phyloP scores from a whole-genome alignment of 768 basidiomycete species.

The Naganishia friedmannii region DNA sequence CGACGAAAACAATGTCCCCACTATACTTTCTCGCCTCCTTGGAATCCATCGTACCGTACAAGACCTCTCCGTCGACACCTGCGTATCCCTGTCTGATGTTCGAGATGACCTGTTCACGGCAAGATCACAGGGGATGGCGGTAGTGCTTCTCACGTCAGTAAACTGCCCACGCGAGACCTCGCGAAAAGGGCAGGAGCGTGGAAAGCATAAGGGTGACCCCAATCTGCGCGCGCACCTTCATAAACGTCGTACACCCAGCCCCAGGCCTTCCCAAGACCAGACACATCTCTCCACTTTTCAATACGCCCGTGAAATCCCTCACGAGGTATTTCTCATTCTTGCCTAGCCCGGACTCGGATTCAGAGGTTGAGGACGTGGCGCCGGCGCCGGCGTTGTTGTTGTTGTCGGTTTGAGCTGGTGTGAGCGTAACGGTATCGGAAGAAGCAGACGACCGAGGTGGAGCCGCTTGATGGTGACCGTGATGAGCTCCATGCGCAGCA shows the following conservation, averaged over 20 bases:
- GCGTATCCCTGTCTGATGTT: slow-evolving; percentile 59
- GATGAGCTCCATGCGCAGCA: slow-evolving; percentile 1
- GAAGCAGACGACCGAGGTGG: too few relatives aligned
- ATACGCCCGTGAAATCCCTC: slow-evolving; percentile 59
- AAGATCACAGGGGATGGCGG: not conserved
- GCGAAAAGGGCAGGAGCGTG: too few relatives aligned
- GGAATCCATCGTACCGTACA: slow-evolving; percentile 34
- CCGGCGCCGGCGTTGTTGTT: too few relatives aligned
- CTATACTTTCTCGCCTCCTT: slow-evolving; percentile 15
- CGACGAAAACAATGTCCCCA: slow-evolving; percentile 22
- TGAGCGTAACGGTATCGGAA: too few relatives aligned
- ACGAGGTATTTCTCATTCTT: slow-evolving; percentile 48
- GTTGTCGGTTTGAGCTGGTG: too few relatives aligned
- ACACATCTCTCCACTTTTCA: slow-evolving; percentile 65
- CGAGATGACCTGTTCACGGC: slow-evolving; percentile 14
- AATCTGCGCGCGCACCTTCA: slow-evolving; percentile 58
- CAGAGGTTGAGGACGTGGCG: too few relatives aligned
- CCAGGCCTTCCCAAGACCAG: slow-evolving; percentile 69
- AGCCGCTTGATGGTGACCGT: not conserved
- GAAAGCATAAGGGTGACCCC: slow-evolving; percentile 55
- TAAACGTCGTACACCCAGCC: slow-evolving; percentile 75
- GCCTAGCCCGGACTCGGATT: slow-evolving; percentile 4
- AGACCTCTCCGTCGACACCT: slow-evolving; percentile 64
- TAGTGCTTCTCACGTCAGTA: too few relatives aligned
- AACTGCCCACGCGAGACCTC: too few relatives aligned